phyloP scores from a whole-genome alignment of 2,329 filamentous ascomycete genomes.

The Colletotrichum paranaense region DNA sequence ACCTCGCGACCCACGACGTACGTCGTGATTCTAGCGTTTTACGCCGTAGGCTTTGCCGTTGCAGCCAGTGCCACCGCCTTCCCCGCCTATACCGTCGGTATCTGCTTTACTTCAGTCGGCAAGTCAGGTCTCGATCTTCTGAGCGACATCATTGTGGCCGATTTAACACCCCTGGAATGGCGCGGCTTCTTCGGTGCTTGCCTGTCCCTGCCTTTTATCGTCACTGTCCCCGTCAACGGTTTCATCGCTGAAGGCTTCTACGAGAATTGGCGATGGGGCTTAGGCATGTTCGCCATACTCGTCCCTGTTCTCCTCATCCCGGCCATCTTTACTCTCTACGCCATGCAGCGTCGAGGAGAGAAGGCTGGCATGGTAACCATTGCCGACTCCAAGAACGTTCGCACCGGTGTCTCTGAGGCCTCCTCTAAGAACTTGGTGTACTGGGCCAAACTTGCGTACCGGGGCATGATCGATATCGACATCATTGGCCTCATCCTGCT shows the following conservation, averaged over 20 bases:
- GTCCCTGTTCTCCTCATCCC: slow-evolving; percentile 58
- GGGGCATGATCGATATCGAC: no score
- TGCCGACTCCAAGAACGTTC: no score
- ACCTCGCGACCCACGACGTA: slow-evolving; percentile 53
- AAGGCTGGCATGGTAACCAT: no score
- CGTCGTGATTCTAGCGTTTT: slow-evolving; percentile 51
- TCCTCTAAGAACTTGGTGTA: no score
- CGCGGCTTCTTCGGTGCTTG: slow-evolving; percentile 48
- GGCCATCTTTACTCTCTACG: no score
- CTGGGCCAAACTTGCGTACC: no score
- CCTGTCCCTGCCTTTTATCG: slow-evolving; percentile 44
- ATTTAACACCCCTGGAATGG: slow-evolving; percentile 50
- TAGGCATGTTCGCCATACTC: slow-evolving; percentile 72
- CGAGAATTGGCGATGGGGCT: slow-evolving; percentile 69
- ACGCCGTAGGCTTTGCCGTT: slow-evolving; percentile 47
- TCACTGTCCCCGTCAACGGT: slow-evolving; percentile 53
- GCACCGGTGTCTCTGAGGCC: no score
- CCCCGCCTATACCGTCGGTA: slow-evolving; percentile 47
- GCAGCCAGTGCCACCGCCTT: slow-evolving; percentile 46
- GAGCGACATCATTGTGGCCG: slow-evolving; percentile 50
- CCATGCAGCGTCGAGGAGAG: no score
- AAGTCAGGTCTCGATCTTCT: slow-evolving; percentile 51
- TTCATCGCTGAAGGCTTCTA: slow-evolving; percentile 53
- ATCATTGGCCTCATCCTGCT: no score
- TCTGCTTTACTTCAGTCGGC: slow-evolving; percentile 50